Conservation (phyloP, 1,284 basidiomycete species). For the Porogramme epimiltina region DNA sequence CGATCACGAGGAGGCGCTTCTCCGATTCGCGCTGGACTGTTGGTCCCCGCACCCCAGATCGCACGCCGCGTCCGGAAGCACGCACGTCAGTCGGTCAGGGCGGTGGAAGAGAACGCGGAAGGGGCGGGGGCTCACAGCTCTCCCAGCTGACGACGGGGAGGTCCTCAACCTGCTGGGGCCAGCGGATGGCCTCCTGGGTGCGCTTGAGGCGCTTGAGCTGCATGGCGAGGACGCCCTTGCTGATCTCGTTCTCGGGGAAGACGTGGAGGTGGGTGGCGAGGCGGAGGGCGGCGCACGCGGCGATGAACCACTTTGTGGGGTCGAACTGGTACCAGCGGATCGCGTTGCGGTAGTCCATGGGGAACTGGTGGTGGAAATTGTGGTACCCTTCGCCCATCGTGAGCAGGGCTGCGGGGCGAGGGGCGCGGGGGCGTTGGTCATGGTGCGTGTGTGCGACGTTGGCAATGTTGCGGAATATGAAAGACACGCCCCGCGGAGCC, state of each 20-base stretch:
- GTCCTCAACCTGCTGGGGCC: constrained; percentile 63
- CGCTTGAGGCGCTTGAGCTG: constrained; percentile 74
- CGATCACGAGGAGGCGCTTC: constrained; percentile 65
- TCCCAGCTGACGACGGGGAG: constrained; percentile 86
- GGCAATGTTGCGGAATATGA: no score
- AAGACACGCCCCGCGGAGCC: no score
- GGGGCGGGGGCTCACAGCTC: constrained; percentile 60
- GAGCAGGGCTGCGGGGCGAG: constrained; percentile 60
- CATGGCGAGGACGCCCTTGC: constrained; percentile 83
- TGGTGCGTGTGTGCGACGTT: no score
- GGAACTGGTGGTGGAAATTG: constrained; percentile 91
- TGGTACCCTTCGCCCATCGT: constrained; percentile 94
- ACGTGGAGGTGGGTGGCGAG: constrained; percentile 78
- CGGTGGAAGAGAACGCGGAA: not conserved
- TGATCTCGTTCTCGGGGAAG: constrained; percentile 88
- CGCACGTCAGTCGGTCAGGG: not conserved
- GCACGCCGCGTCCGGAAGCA: not conserved
- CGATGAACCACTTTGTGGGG: constrained; percentile 86
- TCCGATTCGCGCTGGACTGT: constrained; percentile 74
- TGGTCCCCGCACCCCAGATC: not conserved
- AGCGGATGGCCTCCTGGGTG: constrained; percentile 64
- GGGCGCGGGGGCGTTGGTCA: no score
- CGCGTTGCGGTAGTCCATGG: constrained; percentile 82
- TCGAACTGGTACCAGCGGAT: constrained; percentile 74
- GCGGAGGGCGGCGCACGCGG: constrained; percentile 58